phyloP scores from a whole-genome alignment of 495 filamentous ascomycete genomes.

The Penicillium pancosmium region DNA sequence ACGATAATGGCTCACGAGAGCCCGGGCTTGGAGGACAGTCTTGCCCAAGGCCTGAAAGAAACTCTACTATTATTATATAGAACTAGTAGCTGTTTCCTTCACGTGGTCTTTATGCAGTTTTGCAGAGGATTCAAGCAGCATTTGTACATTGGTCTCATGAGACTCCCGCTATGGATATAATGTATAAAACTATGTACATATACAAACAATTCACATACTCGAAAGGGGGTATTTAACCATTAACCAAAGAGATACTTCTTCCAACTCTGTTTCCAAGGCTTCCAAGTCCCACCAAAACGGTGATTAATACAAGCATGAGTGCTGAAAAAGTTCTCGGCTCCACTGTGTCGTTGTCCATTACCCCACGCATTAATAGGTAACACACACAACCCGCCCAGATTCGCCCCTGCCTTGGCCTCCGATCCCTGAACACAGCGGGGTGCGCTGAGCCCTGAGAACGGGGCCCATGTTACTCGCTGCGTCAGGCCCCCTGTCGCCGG shows the following conservation, averaged over 20 bases:
- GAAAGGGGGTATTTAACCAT: not conserved
- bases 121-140: too few relatives aligned
- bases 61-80: too few relatives aligned
- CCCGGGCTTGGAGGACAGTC: too few relatives aligned
- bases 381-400: conserved; percentile 41
- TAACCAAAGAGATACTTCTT: conserved; percentile 36
- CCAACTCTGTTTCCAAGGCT: conserved; percentile 47
- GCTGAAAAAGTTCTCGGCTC: conserved; percentile 34
- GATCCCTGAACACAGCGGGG: conserved; percentile 37
- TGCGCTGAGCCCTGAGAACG: conserved; percentile 37
- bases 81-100: not conserved
- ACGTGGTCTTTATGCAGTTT: not conserved
- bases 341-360: conserved; percentile 48
- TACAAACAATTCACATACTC: not conserved
- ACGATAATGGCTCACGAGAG: too few relatives aligned
- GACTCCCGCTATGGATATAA: not conserved
- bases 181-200: not conserved
- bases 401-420: conserved; percentile 23
- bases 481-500: conserved; percentile 9
- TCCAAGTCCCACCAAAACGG: conserved; percentile 44
- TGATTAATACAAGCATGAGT: conserved; percentile 46
- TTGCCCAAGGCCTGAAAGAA: too few relatives aligned
- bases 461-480: conserved; percentile 46
- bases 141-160: too few relatives aligned
- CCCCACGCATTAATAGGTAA: conserved; percentile 49